These are phyloP conservation scores for Delitschia confertaspora DNA, from an alignment of 495 filamentous ascomycete genomes.

Conservation along the genomic window DNA sequence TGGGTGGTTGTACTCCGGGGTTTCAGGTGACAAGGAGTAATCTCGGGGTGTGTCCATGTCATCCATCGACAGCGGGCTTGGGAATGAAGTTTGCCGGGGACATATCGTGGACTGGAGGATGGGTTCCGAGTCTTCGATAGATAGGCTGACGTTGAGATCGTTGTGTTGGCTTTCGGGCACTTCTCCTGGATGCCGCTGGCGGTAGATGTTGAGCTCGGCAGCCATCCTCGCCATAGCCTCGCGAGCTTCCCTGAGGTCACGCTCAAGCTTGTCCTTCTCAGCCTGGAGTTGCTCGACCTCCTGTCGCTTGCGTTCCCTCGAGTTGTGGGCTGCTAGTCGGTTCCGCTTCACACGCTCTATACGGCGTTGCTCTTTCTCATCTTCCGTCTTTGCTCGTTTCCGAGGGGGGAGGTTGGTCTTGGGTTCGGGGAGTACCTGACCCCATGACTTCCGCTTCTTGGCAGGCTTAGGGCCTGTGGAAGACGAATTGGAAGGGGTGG, in stretches of 20 bases:
- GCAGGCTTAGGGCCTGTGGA: conserved; percentile 45
- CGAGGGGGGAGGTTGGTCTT: conserved; percentile 95
- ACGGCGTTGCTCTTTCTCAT: conserved; percentile 96
- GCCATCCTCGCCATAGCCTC: conserved; percentile 57
- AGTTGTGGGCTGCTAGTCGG: conserved; percentile 90
- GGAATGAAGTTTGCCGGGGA: conserved; percentile 27
- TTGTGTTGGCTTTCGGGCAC: conserved; percentile 17
- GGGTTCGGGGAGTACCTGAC: conserved; percentile 89
- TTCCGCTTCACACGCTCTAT: conserved; percentile 96
- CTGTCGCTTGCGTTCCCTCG: conserved; percentile 85
- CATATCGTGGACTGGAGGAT: conserved; percentile 18
- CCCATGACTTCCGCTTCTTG: conserved; percentile 99
- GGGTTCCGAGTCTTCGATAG: conserved; percentile 13
- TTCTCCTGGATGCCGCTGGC: conserved; percentile 32
- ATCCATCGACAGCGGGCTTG: conserved; percentile 27
- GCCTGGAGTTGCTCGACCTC: conserved; percentile 86
- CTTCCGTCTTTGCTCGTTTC: conserved; percentile 94
- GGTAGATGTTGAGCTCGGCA: conserved; percentile 49
- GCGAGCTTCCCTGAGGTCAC: conserved; percentile 53
- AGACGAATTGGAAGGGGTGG: not conserved
- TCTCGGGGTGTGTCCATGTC: conserved; percentile 40
- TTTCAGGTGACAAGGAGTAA: conserved; percentile 27
- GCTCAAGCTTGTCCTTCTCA: conserved; percentile 59
- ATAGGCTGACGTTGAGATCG: not conserved
- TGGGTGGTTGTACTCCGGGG: conserved; percentile 34